phyloP scores from a whole-genome alignment of 306 rosid genomes.

The Acacia melanoxylon region DNA sequence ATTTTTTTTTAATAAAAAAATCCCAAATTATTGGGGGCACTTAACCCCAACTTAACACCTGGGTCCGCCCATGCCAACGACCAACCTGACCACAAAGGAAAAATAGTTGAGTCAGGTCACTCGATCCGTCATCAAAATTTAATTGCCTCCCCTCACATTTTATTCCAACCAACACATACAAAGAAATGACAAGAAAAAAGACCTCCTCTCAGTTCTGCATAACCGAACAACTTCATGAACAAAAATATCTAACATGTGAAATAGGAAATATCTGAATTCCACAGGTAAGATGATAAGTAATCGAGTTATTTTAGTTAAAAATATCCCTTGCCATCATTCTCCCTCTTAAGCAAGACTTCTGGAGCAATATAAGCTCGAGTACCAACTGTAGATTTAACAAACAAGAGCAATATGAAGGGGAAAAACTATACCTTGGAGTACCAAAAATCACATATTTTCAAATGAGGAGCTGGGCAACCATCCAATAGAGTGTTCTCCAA shows the following conservation, averaged over 20 bases:
- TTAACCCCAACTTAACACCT: too few relatives aligned
- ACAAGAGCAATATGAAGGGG: conserved; percentile 3
- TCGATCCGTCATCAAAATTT: too few relatives aligned
- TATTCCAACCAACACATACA: not conserved
- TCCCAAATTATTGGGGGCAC: too few relatives aligned
- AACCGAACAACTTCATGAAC: not conserved
- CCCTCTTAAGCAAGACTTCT: not conserved
- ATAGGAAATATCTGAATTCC: not conserved
- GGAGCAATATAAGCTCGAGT: not conserved
- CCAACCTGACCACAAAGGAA: too few relatives aligned
- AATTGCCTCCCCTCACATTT: not conserved
- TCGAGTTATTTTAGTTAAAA: conserved; percentile 4
- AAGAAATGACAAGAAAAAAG: not conserved
- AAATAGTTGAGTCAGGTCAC: too few relatives aligned
- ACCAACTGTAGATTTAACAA: not conserved
- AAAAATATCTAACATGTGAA: not conserved
- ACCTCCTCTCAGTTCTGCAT: not conserved
- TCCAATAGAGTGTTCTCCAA: too few relatives aligned
- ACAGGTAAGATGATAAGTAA: not conserved
- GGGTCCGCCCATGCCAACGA: too few relatives aligned
- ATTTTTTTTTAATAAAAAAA: too few relatives aligned
- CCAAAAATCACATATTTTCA: too few relatives aligned
- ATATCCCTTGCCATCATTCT: conserved; percentile 60
- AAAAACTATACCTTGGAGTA: conserved; percentile 63
- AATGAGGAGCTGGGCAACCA: too few relatives aligned